phyloP scores from a whole-genome alignment of 2,329 filamentous ascomycete species.

The Delphinella strobiligena region DNA sequence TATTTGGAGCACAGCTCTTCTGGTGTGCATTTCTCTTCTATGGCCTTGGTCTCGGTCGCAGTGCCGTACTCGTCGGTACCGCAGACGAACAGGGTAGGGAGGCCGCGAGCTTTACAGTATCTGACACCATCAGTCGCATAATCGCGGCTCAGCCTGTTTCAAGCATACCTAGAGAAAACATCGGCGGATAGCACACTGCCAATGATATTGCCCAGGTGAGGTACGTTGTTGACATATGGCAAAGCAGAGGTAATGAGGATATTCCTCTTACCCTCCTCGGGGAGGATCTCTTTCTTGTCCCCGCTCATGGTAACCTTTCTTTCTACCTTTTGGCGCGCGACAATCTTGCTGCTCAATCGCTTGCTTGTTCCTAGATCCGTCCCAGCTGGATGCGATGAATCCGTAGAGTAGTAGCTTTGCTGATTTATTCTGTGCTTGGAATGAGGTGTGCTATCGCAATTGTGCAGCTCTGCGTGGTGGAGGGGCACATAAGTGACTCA shows the following conservation, averaged over 20 bases:
- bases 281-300: slow-evolving; percentile 30
- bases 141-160: background rate
- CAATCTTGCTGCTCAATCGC: no score
- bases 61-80: slow-evolving; percentile 93
- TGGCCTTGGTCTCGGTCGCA: slow-evolving; percentile 87
- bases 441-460: no score
- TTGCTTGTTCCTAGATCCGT: background rate
- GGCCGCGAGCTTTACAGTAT: slow-evolving; percentile 68
- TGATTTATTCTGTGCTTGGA: no score
- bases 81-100: slow-evolving; percentile 74
- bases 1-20: slow-evolving; percentile 85
- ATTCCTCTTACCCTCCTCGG: slow-evolving; percentile 56
- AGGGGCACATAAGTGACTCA: no score
- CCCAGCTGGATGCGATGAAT: no score
- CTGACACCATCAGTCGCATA: slow-evolving; percentile 25
- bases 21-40: slow-evolving; percentile 75
- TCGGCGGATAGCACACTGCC: slow-evolving; percentile 82
- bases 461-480: no score
- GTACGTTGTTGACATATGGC: slow-evolving; percentile 64
- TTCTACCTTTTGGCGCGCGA: no score
- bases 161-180: slow-evolving; percentile 42
- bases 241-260: slow-evolving; percentile 85
- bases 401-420: no score
- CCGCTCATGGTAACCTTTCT: slow-evolving; percentile 10
- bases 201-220: slow-evolving; percentile 81